A percentile compares a stretch with the other conserved stretches of the same genome.
Conservation (phyloP, 352 stramenopile genomes). For the Phytophthora pini region DNA sequence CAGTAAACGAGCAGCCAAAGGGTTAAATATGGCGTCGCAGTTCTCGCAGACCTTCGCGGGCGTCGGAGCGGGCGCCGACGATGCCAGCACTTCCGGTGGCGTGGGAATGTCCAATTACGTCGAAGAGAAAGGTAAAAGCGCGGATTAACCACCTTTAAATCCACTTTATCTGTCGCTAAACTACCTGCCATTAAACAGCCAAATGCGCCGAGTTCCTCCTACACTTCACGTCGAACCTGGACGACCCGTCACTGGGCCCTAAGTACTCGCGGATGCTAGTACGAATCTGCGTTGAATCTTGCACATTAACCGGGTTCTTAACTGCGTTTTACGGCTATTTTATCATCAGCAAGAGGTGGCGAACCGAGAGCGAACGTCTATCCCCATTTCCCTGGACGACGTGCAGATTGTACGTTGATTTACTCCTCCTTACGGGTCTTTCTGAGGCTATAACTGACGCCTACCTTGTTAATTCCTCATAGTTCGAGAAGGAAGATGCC, state of each 20-base stretch:
- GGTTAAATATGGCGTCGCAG: constrained; percentile 16
- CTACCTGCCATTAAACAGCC: constrained; percentile 32
- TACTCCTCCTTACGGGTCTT: constrained; percentile 38
- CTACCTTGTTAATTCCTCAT: constrained; percentile 3
- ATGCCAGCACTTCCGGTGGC: constrained; percentile 19
- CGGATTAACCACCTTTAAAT: neutral
- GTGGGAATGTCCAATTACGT: constrained; percentile 45
- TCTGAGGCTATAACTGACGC: constrained; percentile 43
- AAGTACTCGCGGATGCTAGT: constrained; percentile 89
- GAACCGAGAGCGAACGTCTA: constrained; percentile 81
- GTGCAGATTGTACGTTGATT: constrained; percentile 68
- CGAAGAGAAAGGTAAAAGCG: constrained; percentile 34
- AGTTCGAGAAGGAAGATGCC: constrained; percentile 83
- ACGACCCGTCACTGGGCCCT: constrained; percentile 59
- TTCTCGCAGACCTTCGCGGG: constrained; percentile 31
- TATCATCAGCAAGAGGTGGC: constrained; percentile 83
- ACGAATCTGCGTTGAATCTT: too few relatives aligned
- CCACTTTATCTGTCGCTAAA: neutral
- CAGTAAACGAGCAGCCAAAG: neutral
- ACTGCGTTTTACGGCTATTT: constrained; percentile 4
- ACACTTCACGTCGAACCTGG: constrained; percentile 80
- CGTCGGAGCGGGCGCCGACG: constrained; percentile 12
- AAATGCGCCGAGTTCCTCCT: constrained; percentile 82
- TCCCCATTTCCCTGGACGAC: constrained; percentile 84
- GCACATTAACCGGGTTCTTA: too few relatives aligned